Conservation (phyloP, 2,329 filamentous ascomycete species). For the Hymenoscyphus occultus region DNA sequence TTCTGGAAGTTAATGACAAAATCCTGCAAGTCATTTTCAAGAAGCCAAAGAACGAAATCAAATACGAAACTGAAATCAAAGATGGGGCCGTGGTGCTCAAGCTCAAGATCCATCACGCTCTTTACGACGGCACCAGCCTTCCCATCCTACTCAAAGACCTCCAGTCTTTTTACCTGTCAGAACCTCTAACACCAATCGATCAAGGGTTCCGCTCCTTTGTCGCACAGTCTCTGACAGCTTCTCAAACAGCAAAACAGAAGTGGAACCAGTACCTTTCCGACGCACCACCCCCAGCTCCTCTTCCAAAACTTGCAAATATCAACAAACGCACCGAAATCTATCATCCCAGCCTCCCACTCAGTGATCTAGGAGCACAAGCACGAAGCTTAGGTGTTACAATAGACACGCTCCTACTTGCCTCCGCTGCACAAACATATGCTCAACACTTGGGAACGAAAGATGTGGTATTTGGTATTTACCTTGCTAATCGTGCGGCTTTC, state of each 20-base stretch:
- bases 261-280: slow-evolving; percentile 42
- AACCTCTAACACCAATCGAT: slow-evolving; percentile 6
- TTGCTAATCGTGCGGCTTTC: slow-evolving; percentile 68
- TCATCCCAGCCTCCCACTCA: slow-evolving; percentile 46
- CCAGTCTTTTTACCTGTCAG: slow-evolving; percentile 41
- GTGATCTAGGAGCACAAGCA: slow-evolving; percentile 42
- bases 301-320: slow-evolving; percentile 35
- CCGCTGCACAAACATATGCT: slow-evolving; percentile 52
- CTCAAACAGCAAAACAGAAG: slow-evolving; percentile 33
- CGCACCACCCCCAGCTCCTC: neutral
- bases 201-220: slow-evolving; percentile 34
- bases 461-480: slow-evolving; percentile 73
- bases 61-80: slow-evolving; percentile 20
- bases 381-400: slow-evolving; percentile 58
- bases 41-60: slow-evolving; percentile 37
- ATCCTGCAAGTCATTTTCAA: slow-evolving; percentile 63
- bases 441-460: slow-evolving; percentile 32
- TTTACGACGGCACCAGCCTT: slow-evolving; percentile 85
- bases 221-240: slow-evolving; percentile 42
- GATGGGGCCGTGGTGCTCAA: slow-evolving; percentile 28
- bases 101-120: slow-evolving; percentile 74
- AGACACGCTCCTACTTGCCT: slow-evolving; percentile 74
- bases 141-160: slow-evolving; percentile 58
- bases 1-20: slow-evolving; percentile 49
- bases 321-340: slow-evolving; percentile 41